These are phyloP conservation scores for Heterobasidion parviporum DNA, from an alignment of 1,284 basidiomycete genomes.

Conservation along the genomic window DNA sequence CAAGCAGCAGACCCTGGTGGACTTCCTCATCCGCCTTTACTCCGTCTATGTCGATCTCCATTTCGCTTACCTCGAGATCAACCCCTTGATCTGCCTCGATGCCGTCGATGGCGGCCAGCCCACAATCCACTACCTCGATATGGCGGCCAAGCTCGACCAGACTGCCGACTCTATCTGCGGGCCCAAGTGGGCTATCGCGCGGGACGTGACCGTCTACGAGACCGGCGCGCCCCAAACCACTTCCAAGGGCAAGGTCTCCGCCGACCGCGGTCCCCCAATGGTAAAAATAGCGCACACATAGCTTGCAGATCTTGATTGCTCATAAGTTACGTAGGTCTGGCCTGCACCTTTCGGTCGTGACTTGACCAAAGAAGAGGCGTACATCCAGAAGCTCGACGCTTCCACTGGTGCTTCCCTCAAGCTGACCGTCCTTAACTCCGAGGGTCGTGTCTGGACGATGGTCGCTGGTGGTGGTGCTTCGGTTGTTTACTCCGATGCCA, in stretches of 20 bases:
- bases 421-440: constrained; percentile 91
- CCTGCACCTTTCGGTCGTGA: constrained; percentile 97
- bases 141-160: constrained; percentile 99
- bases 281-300: constrained; percentile 25
- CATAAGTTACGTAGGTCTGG: constrained; percentile 50
- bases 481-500: constrained; percentile 92
- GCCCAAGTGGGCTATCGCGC: constrained; percentile 97
- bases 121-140: constrained; percentile 94
- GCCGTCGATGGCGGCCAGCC: constrained; percentile 65
- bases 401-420: constrained; percentile 98
- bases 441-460: constrained; percentile 99
- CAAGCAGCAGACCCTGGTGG: constrained; percentile 83
- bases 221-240: constrained; percentile 31
- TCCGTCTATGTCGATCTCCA: constrained; percentile 96
- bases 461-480: constrained; percentile 84
- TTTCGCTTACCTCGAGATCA: constrained; percentile 99
- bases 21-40: constrained; percentile 95
- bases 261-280: constrained; percentile 97
- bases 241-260: constrained; percentile 48
- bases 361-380: constrained; percentile 97
- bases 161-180: constrained; percentile 98
- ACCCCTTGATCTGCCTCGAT: constrained; percentile 95
- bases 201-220: constrained; percentile 78
- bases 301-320: not conserved
- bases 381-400: constrained; percentile 96